A percentile compares a stretch with the other conserved stretches of the same genome.
These are phyloP conservation scores for Gentiana dahurica DNA, from an alignment of 257 asterid genomes.

Conservation along the genomic window DNA sequence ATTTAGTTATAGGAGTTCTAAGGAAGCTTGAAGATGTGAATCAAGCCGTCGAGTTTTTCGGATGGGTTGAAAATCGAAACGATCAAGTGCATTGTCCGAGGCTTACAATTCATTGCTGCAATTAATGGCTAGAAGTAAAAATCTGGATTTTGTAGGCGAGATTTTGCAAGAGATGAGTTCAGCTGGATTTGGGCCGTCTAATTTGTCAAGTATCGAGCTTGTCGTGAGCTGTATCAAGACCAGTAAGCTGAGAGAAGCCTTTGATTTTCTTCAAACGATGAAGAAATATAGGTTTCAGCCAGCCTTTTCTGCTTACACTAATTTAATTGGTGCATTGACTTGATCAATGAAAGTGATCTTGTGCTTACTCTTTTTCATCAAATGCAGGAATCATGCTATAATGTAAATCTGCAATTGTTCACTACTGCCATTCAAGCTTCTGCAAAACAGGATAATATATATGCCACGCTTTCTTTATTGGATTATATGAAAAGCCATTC, in stretches of 20 bases:
- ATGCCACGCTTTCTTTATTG: slow-evolving; percentile 61
- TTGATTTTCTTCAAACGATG: slow-evolving; percentile 59
- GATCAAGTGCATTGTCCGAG: slow-evolving; percentile 47
- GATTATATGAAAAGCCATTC: slow-evolving; percentile 73
- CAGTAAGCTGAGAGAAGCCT: slow-evolving; percentile 44
- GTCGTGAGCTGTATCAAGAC: too few relatives aligned
- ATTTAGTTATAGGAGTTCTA: slow-evolving; percentile 59
- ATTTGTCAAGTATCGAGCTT: slow-evolving; percentile 45
- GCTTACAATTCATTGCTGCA: slow-evolving; percentile 61
- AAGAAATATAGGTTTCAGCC: slow-evolving; percentile 66
- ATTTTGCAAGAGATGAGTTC: slow-evolving; percentile 70
- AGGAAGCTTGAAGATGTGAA: slow-evolving; percentile 58
- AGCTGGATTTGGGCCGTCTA: slow-evolving; percentile 61
- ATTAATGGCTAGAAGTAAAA: slow-evolving; percentile 48
- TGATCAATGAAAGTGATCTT: slow-evolving; percentile 44
- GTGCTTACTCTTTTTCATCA: slow-evolving; percentile 71
- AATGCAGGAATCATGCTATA: slow-evolving; percentile 80
- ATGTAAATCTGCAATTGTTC: slow-evolving; percentile 62
- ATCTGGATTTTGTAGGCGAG: slow-evolving; percentile 34
- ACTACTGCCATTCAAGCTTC: slow-evolving; percentile 62
- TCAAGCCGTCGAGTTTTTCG: slow-evolving; percentile 43
- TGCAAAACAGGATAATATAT: slow-evolving; percentile 61
- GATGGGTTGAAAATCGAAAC: slow-evolving; percentile 55
- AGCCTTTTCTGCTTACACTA: slow-evolving; percentile 79
- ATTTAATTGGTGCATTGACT: slow-evolving; percentile 67